Percentiles rank a stretch among this genome's conserved stretches.
Evolutionary conservation across 495 filamentous ascomycete species (phyloP).

Genomic region (Penicillium chermesinum): DNA sequence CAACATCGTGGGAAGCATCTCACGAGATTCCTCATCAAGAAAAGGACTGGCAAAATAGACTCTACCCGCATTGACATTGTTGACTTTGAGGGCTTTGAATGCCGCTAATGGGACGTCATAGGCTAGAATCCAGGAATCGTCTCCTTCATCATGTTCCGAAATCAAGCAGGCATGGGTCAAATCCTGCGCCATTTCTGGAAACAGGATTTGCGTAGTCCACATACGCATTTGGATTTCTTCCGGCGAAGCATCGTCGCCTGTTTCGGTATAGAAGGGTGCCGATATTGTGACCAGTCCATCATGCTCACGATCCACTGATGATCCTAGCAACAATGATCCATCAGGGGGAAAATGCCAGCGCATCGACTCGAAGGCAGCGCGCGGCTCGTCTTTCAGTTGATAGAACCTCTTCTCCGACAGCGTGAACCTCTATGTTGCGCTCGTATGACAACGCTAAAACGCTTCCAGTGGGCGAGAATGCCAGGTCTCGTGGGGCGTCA

Average conservation of each 20-base stretch:
- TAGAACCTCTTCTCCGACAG: slow-evolving; percentile 57
- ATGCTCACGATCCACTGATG: slow-evolving; percentile 57
- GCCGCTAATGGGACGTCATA: slow-evolving; percentile 72
- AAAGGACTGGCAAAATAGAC: slow-evolving; percentile 76
- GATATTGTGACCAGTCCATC: slow-evolving; percentile 73
- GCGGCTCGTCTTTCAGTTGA: slow-evolving; percentile 70
- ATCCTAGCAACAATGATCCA: slow-evolving; percentile 79
- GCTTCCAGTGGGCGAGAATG: slow-evolving; percentile 72
- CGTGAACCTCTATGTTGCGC: slow-evolving; percentile 80
- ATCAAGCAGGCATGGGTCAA: slow-evolving; percentile 74
- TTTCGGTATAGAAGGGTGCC: slow-evolving; percentile 66
- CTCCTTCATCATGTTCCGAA: slow-evolving; percentile 62
- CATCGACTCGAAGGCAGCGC: slow-evolving; percentile 74
- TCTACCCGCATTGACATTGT: slow-evolving; percentile 68
- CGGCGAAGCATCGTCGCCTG: slow-evolving; percentile 40
- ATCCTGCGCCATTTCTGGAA: slow-evolving; percentile 69
- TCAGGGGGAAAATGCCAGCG: slow-evolving; percentile 77
- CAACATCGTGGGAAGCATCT: slow-evolving; percentile 58
- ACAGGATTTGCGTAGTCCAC: slow-evolving; percentile 87
- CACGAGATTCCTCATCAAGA: slow-evolving; percentile 26
- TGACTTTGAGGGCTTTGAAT: slow-evolving; percentile 70
- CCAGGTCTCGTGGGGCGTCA: slow-evolving; percentile 69
- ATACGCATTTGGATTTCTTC: slow-evolving; percentile 67
- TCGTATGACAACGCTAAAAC: slow-evolving; percentile 84
- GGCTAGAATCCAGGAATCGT: slow-evolving; percentile 72